phyloP scores from a whole-genome alignment of 352 stramenopile genomes.

The Globisporangium canariense region DNA sequence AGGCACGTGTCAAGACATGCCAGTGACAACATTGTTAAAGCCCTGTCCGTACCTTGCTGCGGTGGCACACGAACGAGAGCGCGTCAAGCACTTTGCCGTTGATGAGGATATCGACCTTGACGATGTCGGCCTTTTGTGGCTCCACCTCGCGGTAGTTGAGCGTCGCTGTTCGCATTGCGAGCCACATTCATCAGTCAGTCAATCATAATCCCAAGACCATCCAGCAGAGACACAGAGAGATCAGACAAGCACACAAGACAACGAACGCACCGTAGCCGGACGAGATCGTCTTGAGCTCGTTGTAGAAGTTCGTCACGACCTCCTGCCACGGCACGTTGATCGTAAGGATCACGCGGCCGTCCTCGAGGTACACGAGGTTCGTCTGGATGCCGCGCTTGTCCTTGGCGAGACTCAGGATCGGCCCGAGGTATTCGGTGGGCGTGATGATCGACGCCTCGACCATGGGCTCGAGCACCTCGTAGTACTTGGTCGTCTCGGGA shows the following conservation, averaged over 20 bases:
- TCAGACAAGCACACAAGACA: not conserved
- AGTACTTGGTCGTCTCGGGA: slow-evolving; percentile 83
- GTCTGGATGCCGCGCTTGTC: slow-evolving; percentile 87
- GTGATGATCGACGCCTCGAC: slow-evolving; percentile 96
- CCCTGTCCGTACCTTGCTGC: slow-evolving; percentile 51
- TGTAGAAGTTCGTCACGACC: slow-evolving; percentile 99
- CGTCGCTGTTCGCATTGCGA: slow-evolving; percentile 39
- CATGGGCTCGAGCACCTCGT: slow-evolving; percentile 93
- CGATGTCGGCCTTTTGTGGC: slow-evolving; percentile 90
- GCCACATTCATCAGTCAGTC: not conserved
- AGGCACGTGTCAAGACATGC: not conserved
- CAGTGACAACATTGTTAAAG: slow-evolving; percentile 6
- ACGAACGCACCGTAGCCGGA: slow-evolving; percentile 89
- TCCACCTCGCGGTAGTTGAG: slow-evolving; percentile 95
- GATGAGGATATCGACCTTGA: slow-evolving; percentile 94
- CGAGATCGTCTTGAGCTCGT: slow-evolving; percentile 96
- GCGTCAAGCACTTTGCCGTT: slow-evolving; percentile 95
- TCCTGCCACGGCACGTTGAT: slow-evolving; percentile 97
- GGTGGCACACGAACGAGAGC: slow-evolving; percentile 96
- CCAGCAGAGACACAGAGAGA: not conserved
- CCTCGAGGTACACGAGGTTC: slow-evolving; percentile 94
- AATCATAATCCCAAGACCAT: not conserved
- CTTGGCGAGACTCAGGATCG: slow-evolving; percentile 94
- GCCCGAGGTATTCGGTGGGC: slow-evolving; percentile 92
- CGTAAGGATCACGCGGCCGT: slow-evolving; percentile 92